Percentiles rank a stretch among this genome's conserved stretches.
These are phyloP conservation scores for Xylaria sp. DNA, from an alignment of 495 filamentous ascomycete genomes.

Conservation along the genomic window DNA sequence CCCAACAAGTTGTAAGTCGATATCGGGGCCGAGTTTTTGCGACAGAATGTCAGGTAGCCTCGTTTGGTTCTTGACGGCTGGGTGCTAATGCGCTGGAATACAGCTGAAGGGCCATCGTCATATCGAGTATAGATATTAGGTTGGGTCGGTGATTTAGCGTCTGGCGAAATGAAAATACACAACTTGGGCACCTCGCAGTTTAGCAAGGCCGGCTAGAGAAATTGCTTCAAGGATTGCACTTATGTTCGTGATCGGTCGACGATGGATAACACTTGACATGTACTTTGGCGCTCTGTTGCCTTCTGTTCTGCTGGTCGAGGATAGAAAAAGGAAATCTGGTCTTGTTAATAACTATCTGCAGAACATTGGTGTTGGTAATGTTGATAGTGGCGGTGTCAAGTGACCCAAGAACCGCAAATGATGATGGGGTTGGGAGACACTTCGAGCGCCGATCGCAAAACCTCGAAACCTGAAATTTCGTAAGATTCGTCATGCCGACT, in stretches of 20 bases:
- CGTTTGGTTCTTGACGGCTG: conserved; percentile 27
- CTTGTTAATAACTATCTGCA: conserved; percentile 19
- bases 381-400: not conserved
- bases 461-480: not conserved
- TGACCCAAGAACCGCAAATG: not conserved
- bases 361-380: conserved; percentile 10
- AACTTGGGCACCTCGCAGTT: conserved; percentile 28
- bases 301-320: conserved; percentile 26
- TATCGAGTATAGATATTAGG: conserved; percentile 30
- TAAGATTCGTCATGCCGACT: not conserved
- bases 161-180: conserved; percentile 22
- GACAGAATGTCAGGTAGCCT: conserved; percentile 38
- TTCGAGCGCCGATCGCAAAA: conserved; percentile 8
- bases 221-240: conserved; percentile 5
- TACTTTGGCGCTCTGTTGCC: conserved; percentile 25
- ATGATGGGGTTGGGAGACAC: not conserved
- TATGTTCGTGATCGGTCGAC: conserved; percentile 11
- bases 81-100: conserved; percentile 31
- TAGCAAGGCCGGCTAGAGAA: conserved; percentile 16
- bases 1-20: conserved; percentile 75
- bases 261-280: conserved; percentile 18
- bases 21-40: conserved; percentile 33
- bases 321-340: conserved; percentile 28
- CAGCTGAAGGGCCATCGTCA: conserved; percentile 34
- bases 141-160: conserved; percentile 26